Base-by-base conservation (phyloP, 108 stramenopile genomes). In the Skeletonema potamos region DNA sequence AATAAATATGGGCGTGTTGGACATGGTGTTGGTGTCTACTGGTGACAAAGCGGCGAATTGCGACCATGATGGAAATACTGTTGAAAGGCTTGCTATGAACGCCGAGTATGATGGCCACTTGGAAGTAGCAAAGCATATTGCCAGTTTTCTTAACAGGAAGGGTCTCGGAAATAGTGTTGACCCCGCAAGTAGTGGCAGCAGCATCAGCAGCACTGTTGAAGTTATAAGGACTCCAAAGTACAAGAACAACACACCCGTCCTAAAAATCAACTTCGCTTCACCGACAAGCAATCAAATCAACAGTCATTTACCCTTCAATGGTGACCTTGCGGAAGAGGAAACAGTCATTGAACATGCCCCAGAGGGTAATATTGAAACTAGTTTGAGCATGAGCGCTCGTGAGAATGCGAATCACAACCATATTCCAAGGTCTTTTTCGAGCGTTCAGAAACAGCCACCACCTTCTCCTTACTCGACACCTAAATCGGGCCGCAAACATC, bases 21-120 rank as follows among this genome's bases (percentile, higher is more conserved):
- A 93, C 43, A 88, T 93, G 87, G 70, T 93, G 13, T 58, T 88
- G 63, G 87, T 91, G 11, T 89, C 88, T 34, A 82, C 88, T 54
- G 85, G 86, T n/a, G 76, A 82, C 36, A 78, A 82, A n/a, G 82
- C 58, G 27, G 71, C 76, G 43, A 62, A 73, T 57, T 72, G 75
- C 30, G 87, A 89, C 58, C 80, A 75, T 32, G 90, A 93, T 60
- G 90, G 90, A 29, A 89, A 89, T 66, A 93, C 89, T 11, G 79
- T 90, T 0, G 57, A 86, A 41, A 79, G 82, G 39, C 70, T 91
- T 29, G 92, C 92, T 0, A 78, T 55, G 62, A 87, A 85, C 3
- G 88, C 87, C 13, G 81, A 85, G 28, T 93, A 90, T 56, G 54
- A 59, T 10, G 86, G 83, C 20, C 54, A 73, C 26, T 74, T 27